Percentiles rank a stretch among this genome's conserved stretches.
Conservation (phyloP, 2,329 filamentous ascomycete species). For the Fulvia fulva region DNA sequence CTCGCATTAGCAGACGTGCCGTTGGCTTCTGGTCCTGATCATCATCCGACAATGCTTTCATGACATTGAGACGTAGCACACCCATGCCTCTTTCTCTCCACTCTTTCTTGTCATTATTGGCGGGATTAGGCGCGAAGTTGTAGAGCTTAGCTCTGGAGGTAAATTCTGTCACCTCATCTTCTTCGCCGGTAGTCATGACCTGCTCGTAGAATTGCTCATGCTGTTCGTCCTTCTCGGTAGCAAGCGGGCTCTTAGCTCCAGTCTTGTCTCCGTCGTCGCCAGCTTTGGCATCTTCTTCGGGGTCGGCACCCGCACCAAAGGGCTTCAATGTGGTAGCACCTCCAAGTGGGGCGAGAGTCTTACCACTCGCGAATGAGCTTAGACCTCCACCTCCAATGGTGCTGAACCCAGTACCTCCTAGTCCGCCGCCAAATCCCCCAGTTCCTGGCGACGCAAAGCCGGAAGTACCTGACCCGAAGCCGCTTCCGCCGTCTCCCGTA, state of each 20-base stretch:
- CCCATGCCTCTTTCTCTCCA: slow-evolving; percentile 91
- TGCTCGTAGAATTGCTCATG: slow-evolving; percentile 55
- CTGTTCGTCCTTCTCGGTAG: slow-evolving; percentile 60
- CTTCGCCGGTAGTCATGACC: slow-evolving; percentile 82
- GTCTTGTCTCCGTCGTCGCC: slow-evolving; percentile 43
- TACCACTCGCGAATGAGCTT: slow-evolving; percentile 60
- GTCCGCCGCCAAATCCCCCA: slow-evolving; percentile 23
- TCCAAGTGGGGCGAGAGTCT: slow-evolving; percentile 44
- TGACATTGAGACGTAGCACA: slow-evolving; percentile 77
- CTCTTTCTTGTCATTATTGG: slow-evolving; percentile 46
- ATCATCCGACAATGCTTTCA: slow-evolving; percentile 46
- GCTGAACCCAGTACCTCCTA: slow-evolving; percentile 31
- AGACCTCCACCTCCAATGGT: slow-evolving; percentile 47
- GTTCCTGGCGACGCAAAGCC: slow-evolving; percentile 32
- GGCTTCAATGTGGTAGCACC: slow-evolving; percentile 57
- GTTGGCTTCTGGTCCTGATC: slow-evolving; percentile 49
- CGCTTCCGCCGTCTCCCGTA: slow-evolving; percentile 22
- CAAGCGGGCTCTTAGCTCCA: slow-evolving; percentile 42
- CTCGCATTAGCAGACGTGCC: slow-evolving; percentile 80
- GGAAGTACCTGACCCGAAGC: slow-evolving; percentile 32
- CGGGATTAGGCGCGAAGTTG: slow-evolving; percentile 62
- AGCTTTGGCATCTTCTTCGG: slow-evolving; percentile 50
- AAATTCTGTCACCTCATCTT: slow-evolving; percentile 72
- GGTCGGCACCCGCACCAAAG: slow-evolving; percentile 70
- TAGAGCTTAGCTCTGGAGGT: slow-evolving; percentile 80